Base-by-base conservation (phyloP, 352 stramenopile species). In the Phytophthora brassicae region DNA sequence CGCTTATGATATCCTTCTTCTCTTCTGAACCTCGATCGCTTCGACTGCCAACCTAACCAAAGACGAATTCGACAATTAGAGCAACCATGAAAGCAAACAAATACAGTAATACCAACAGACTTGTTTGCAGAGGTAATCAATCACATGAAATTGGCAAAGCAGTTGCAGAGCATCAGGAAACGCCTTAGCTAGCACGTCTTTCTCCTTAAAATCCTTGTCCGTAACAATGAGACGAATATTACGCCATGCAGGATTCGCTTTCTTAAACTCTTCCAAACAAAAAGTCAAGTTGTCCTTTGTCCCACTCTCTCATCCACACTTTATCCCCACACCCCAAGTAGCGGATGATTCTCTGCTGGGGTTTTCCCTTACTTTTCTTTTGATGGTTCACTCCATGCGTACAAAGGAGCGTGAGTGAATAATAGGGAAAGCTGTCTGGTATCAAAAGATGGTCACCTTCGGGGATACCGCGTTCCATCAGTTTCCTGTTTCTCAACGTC, bases 211-310 rank as follows among this genome's bases (percentile, higher is more conserved):
- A 11, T 54, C 45, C n/a, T 64, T 55, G 20, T 64, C 53, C 4
- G 53, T 68, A 11, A 68, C 23, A 0, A 61, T 14, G 5, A 57
- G 43, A 4, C 41, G 29, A 11, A 66, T 60, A n/a, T 67, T 53
- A 6, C 14, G 12, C 50, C 59, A 60, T 1, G 22, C 35, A 13
- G 48, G 58, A 36, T 66, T 66, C 0, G n/a, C 2, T 28, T 66
- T 29, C 33, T 60, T 66, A 6, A 60, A 60, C 38, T 53, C 16
- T 16, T 26, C 11, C 23, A 57, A 7, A 26, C 33, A 54, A 6
- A 47, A 49, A 5, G 23, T 9, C 19, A 66, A 9, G 17, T 66
- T 66, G 3, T 23, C 19, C 19, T 56, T 60, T 0, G 31, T 41
- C 19, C 60, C 59, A 16, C 41, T 46, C 29, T 46, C 49, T n/a